Evolutionary conservation across 108 stramenopile genomes (phyloP), one percentile per base, ranked within the genome.

Genomic region (Cyclostephanos tholiformis): DNA sequence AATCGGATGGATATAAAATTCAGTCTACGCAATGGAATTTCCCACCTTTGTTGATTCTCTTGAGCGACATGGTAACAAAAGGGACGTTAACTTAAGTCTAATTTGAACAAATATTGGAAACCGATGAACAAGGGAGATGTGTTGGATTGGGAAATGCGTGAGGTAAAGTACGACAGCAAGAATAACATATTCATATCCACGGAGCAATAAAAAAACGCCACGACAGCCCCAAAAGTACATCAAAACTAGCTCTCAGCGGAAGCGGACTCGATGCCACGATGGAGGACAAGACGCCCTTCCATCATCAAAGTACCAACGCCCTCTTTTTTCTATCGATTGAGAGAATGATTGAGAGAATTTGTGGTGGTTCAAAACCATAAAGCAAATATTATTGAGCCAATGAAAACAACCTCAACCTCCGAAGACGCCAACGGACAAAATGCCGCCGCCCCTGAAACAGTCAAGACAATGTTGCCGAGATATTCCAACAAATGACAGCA

Each of bases 11-110:
- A 4, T 3, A 14, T 27, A 14, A 29, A 30, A 30, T 32, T 16
- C 23, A 55, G 0, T 26, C 16, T 0, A 46, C 14, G 44, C 44
- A 46, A 46, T 17, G 13, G 16, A 46, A 14, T 16, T 46, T 52
- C 88, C 61, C 73, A 92, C 91, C 89, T 74, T 94, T 94, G 76
- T 95, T 95, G 74, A 95, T 95, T 87, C 94, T 85, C 69, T 95
- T 95, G 64, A 95, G 82, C 43, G 94, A 95, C 94, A 95, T 95
- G 74, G 48, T 74, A 16, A 46, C n/a, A 41, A 46, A 46, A 16
- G 14, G 14, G 16, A 46, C 13, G 44, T 16, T 14, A 41, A 46
- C 44, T 46, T 2, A 16, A 46, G 44, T 46, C 16, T 46, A 46
- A 46, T 12, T 2, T 46, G 14, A 46, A 46, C 16, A 46, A 46